Evolutionary conservation across 805 yeast genomes (phyloP).

Genomic region (Candida coleopterorum): DNA sequence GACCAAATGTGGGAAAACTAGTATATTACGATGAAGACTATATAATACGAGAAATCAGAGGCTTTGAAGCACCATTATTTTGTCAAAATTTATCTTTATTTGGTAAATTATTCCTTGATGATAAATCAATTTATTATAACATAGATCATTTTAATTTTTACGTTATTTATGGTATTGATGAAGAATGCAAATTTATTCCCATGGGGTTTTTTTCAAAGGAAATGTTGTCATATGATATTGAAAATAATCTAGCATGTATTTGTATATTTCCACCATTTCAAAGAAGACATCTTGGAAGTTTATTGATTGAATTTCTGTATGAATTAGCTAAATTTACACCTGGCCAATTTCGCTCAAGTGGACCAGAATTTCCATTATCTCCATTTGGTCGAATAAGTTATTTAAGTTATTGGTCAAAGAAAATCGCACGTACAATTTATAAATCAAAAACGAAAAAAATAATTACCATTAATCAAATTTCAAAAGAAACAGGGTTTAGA

Average conservation of each 20-base stretch:
- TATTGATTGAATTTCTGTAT: slow-evolving; percentile 80
- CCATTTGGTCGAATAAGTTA: slow-evolving; percentile 75
- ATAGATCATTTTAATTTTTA: slow-evolving; percentile 79
- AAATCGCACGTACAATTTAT: slow-evolving; percentile 19
- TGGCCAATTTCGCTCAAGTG: slow-evolving; percentile 57
- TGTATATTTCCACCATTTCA: slow-evolving; percentile 92
- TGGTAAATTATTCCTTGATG: slow-evolving; percentile 84
- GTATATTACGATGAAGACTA: slow-evolving; percentile 54
- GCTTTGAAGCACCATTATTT: slow-evolving; percentile 57
- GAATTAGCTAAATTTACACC: slow-evolving; percentile 52
- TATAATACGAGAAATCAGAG: slow-evolving; percentile 63
- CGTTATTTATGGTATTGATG: slow-evolving; percentile 54
- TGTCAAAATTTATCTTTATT: slow-evolving; percentile 81
- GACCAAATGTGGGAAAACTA: slow-evolving; percentile 56
- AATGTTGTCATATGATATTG: slow-evolving; percentile 67
- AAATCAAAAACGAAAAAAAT: slow-evolving; percentile 5
- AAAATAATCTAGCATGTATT: slow-evolving; percentile 82
- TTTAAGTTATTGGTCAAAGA: slow-evolving; percentile 67
- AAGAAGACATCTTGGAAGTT: slow-evolving; percentile 67
- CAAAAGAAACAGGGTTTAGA: slow-evolving; percentile 59
- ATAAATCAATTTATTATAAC: slow-evolving; percentile 80
- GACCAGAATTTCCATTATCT: slow-evolving; percentile 90
- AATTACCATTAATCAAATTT: slow-evolving; percentile 45
- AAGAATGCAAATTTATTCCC: slow-evolving; percentile 38
- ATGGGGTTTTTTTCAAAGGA: slow-evolving; percentile 95